These are phyloP conservation scores for Eimeria acervulina DNA, from an alignment of 169 alveolate genomes.

Conservation along the genomic window DNA sequence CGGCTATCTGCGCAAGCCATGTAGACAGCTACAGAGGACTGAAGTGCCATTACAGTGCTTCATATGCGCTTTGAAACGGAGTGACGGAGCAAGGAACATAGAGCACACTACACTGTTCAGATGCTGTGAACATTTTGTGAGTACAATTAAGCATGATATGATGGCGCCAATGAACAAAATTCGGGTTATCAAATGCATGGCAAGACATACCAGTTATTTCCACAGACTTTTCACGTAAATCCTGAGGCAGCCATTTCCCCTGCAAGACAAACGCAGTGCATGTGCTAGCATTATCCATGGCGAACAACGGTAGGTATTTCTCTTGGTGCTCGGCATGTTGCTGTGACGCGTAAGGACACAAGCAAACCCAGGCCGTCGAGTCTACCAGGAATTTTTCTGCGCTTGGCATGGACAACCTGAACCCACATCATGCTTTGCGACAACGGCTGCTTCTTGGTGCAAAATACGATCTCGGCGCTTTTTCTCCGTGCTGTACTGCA, in stretches of 20 bases:
- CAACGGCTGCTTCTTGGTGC: slow-evolving; percentile 58
- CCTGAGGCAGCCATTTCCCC: slow-evolving; percentile 5
- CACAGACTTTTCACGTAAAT: background rate
- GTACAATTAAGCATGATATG: background rate
- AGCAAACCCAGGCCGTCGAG: background rate
- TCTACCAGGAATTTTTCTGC: background rate
- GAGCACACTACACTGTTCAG: background rate
- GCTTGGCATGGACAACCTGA: background rate
- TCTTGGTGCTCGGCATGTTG: background rate
- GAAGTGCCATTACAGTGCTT: background rate
- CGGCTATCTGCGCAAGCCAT: slow-evolving; percentile 28
- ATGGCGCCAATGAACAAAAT: background rate
- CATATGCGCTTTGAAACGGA: background rate
- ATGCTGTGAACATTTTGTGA: background rate
- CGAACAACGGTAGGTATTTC: background rate
- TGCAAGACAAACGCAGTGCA: background rate
- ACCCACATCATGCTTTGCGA: slow-evolving; percentile 29
- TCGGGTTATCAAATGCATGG: background rate
- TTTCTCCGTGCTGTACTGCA: slow-evolving; percentile 32
- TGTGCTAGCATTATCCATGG: background rate
- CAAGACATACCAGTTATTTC: background rate
- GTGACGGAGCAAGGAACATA: background rate
- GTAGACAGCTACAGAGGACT: background rate
- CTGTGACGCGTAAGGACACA: background rate
- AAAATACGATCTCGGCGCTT: slow-evolving; percentile 38